Evolutionary conservation across 176 grass and related monocot species (phyloP).

Genomic region (Aegilops speltoides): DNA sequence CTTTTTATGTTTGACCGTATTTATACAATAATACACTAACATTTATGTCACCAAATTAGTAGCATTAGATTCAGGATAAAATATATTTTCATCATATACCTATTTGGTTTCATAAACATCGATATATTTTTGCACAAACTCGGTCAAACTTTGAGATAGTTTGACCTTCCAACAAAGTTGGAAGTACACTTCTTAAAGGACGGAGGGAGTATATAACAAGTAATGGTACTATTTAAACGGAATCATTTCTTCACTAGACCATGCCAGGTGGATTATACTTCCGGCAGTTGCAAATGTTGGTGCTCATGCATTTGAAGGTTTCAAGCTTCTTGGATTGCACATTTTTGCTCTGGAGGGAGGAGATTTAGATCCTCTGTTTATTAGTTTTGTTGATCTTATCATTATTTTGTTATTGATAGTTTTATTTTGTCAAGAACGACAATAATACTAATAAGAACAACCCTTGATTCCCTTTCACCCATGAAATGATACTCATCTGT

Average conservation of each 20-base stretch:
- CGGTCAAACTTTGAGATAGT: too few species aligned
- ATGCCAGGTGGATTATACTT: slow-evolving; percentile 1
- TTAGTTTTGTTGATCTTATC: not conserved
- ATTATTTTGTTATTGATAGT: not conserved
- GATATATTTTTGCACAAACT: too few species aligned
- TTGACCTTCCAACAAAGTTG: too few species aligned
- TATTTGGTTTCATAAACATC: too few species aligned
- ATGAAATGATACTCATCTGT: not conserved
- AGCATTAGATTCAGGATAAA: too few species aligned
- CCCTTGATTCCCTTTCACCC: not conserved
- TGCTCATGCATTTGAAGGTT: not conserved
- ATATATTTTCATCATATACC: too few species aligned
- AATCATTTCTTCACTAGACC: slow-evolving; percentile 14
- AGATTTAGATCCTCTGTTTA: not conserved
- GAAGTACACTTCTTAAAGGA: too few species aligned
- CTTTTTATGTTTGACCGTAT: too few species aligned
- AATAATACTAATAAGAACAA: not conserved
- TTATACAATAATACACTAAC: too few species aligned
- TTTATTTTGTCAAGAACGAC: not conserved
- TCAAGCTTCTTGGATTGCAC: not conserved
- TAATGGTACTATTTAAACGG: not conserved
- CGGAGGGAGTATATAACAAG: not conserved
- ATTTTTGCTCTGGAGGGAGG: not conserved
- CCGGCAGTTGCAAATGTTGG: not conserved
- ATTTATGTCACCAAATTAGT: too few species aligned